Conservation (phyloP, 78 protist genomes). For the Cavenderia fasciculata region DNA sequence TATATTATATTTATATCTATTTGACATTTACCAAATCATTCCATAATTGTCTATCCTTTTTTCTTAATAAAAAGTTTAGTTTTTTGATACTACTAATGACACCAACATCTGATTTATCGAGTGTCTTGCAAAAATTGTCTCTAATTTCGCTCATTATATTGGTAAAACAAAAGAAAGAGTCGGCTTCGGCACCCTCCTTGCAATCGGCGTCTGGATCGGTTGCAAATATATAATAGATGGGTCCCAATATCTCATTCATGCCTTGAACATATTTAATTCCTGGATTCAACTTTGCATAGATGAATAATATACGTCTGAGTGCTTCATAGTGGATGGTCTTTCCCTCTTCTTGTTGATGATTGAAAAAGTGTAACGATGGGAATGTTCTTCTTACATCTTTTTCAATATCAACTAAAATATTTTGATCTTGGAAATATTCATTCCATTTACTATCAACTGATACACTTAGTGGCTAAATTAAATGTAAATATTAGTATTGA, state of each 20-base stretch:
- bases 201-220: slow-evolving; percentile 65
- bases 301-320: slow-evolving; percentile 71
- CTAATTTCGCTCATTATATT: slow-evolving; percentile 83
- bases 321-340: slow-evolving; percentile 80
- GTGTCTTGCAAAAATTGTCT: slow-evolving; percentile 82
- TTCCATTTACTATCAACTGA: slow-evolving; percentile 79
- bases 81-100: slow-evolving; percentile 33
- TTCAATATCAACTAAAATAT: slow-evolving; percentile 73
- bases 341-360: slow-evolving; percentile 49
- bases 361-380: slow-evolving; percentile 80
- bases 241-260: slow-evolving; percentile 91
- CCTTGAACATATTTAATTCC: slow-evolving; percentile 91
- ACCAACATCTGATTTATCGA: slow-evolving; percentile 70
- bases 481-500: too few species aligned
- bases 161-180: slow-evolving; percentile 90
- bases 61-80: slow-evolving; percentile 13
- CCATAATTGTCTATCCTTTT: slow-evolving; percentile 69
- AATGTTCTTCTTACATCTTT: slow-evolving; percentile 83
- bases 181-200: slow-evolving; percentile 86
- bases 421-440: slow-evolving; percentile 77
- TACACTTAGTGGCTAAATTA: slow-evolving; percentile 63
- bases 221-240: slow-evolving; percentile 83
- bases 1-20: not conserved
- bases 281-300: slow-evolving; percentile 84
- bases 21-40: slow-evolving; percentile 26